Evolutionary conservation across 306 rosid genomes (phyloP).

Genomic region (Dicorynia guianensis): DNA sequence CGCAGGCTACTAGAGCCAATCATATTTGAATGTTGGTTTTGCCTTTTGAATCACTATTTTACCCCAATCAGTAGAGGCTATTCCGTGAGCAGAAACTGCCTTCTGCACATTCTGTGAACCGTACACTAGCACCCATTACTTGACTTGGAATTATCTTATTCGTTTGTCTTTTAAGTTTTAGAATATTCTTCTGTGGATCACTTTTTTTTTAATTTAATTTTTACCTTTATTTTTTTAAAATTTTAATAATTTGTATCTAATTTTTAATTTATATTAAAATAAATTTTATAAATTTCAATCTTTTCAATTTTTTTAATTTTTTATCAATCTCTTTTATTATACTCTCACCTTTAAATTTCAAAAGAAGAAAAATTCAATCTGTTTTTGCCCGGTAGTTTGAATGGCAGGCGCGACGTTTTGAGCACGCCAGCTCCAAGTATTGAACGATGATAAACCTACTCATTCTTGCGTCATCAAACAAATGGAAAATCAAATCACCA

Average conservation of each 20-base stretch:
- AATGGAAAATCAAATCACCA: neutral
- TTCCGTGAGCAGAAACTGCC: neutral
- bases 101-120: neutral
- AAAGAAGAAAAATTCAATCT: too few relatives aligned
- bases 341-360: too few relatives aligned
- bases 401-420: slow-evolving; percentile 38
- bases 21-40: slow-evolving; percentile 12
- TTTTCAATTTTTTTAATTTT: too few relatives aligned
- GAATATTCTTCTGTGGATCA: neutral
- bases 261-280: too few relatives aligned
- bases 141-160: slow-evolving; percentile 6
- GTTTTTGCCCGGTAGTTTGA: slow-evolving; percentile 3
- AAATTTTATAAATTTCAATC: too few relatives aligned
- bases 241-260: too few relatives aligned
- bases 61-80: slow-evolving; percentile 2
- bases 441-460: slow-evolving; percentile 17
- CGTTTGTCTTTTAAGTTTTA: neutral
- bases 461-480: neutral
- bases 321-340: too few relatives aligned
- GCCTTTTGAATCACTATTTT: slow-evolving; percentile 19
- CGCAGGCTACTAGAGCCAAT: slow-evolving; percentile 8
- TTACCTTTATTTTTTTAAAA: too few relatives aligned
- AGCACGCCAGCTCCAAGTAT: slow-evolving; percentile 7
- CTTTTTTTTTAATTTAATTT: too few relatives aligned
- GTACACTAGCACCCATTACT: neutral